phyloP scores from a whole-genome alignment of 495 filamentous ascomycete genomes.

The Letharia columbiana region DNA sequence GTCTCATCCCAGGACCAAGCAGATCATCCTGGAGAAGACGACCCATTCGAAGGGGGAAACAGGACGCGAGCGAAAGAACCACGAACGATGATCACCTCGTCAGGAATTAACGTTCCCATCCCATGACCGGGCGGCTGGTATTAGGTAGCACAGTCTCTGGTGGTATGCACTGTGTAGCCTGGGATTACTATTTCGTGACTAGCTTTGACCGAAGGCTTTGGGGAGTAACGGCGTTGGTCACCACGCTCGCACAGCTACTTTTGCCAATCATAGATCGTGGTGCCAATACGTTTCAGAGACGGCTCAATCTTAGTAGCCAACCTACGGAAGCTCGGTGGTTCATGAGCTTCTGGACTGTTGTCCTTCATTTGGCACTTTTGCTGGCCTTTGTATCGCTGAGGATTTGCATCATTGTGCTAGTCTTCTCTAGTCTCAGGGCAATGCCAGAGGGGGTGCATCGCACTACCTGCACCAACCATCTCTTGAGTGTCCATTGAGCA shows the following conservation, averaged over 20 bases:
- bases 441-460: background rate
- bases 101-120: background rate
- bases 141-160: background rate
- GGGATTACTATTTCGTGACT: conserved; percentile 1
- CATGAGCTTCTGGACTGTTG: background rate
- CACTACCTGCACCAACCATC: background rate
- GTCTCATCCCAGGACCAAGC: no score
- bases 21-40: no score
- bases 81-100: background rate
- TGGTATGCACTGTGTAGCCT: background rate
- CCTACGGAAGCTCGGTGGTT: background rate
- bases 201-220: background rate
- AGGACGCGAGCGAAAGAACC: background rate
- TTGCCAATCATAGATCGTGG: background rate
- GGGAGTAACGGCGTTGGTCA: background rate
- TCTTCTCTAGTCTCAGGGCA: background rate
- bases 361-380: background rate
- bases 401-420: background rate
- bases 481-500: background rate
- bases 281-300: background rate
- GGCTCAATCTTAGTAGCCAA: background rate
- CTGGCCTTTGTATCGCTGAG: background rate
- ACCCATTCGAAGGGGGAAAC: no score
- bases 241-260: background rate
- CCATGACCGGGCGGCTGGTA: background rate